Evolutionary conservation across 306 rosid species (phyloP).

Genomic region (Erythrophleum fordii): DNA sequence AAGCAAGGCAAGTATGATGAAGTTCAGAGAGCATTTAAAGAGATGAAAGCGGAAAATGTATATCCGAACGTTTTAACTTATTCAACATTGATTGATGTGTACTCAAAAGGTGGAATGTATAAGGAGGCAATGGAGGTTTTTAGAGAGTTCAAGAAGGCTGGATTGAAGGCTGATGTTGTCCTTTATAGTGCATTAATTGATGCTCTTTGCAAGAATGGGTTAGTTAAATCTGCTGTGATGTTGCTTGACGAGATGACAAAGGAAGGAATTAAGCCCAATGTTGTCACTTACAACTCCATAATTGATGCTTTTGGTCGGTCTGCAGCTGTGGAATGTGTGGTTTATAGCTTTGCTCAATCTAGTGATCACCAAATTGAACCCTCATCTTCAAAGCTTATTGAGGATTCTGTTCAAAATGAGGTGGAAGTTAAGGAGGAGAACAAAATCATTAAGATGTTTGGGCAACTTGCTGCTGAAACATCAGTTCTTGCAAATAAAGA

Average conservation of each 20-base stretch:
- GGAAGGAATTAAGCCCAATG: slow-evolving; percentile 85
- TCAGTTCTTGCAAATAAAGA: slow-evolving; percentile 52
- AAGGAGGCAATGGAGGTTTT: slow-evolving; percentile 72
- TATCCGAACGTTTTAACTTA: slow-evolving; percentile 75
- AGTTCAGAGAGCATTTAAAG: slow-evolving; percentile 55
- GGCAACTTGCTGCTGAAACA: slow-evolving; percentile 66
- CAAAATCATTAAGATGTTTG: slow-evolving; percentile 48
- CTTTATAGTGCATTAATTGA: slow-evolving; percentile 84
- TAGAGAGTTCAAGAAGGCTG: slow-evolving; percentile 68
- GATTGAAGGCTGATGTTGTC: slow-evolving; percentile 85
- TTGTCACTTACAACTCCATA: slow-evolving; percentile 86
- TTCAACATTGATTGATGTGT: slow-evolving; percentile 82
- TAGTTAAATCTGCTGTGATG: slow-evolving; percentile 61
- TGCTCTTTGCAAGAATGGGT: slow-evolving; percentile 81
- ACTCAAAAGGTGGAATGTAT: slow-evolving; percentile 80
- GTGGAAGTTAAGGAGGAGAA: slow-evolving; percentile 18
- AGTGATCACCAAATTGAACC: slow-evolving; percentile 13
- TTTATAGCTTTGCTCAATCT: slow-evolving; percentile 35
- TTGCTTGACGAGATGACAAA: slow-evolving; percentile 90
- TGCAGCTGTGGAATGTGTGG: slow-evolving; percentile 42
- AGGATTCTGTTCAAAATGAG: slow-evolving; percentile 18
- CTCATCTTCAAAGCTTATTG: slow-evolving; percentile 35
- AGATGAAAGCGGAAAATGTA: slow-evolving; percentile 66
- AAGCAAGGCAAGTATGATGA: slow-evolving; percentile 73
- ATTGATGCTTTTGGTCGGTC: slow-evolving; percentile 73